These are phyloP conservation scores for Triticum monococcum DNA, from an alignment of 176 grass and related monocot species.

Conservation along the genomic window DNA sequence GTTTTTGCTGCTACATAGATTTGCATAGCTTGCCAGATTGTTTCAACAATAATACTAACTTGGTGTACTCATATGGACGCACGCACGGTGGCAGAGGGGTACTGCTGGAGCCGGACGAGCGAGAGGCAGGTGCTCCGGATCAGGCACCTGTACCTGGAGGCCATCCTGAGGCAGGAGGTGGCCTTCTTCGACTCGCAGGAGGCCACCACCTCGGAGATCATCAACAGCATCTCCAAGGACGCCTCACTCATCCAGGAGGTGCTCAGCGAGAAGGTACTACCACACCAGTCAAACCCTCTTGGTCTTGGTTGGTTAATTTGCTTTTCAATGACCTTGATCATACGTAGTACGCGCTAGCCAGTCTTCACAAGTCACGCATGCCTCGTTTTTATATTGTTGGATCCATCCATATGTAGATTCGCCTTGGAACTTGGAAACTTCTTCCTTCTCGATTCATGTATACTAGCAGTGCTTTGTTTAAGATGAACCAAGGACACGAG, in stretches of 20 bases:
- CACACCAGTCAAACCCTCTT: background rate
- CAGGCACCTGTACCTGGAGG: constrained; percentile 84
- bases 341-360: background rate
- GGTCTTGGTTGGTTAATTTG: background rate
- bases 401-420: background rate
- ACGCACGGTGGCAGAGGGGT: constrained; percentile 60
- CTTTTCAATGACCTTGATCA: background rate
- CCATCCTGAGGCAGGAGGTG: constrained; percentile 89
- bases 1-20: background rate
- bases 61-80: background rate
- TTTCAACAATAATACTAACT: background rate
- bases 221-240: constrained; percentile 95
- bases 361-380: background rate
- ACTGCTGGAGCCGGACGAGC: constrained; percentile 99
- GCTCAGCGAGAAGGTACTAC: constrained; percentile 92
- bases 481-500: background rate
- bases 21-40: background rate
- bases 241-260: constrained; percentile 91
- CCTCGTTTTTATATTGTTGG: background rate
- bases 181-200: constrained; percentile 98
- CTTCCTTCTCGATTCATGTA: background rate
- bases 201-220: constrained; percentile 93
- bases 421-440: background rate
- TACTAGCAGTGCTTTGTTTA: background rate
- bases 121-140: constrained; percentile 95